Conservation (phyloP, 768 basidiomycete species). For the Termitomyces sp. region DNA sequence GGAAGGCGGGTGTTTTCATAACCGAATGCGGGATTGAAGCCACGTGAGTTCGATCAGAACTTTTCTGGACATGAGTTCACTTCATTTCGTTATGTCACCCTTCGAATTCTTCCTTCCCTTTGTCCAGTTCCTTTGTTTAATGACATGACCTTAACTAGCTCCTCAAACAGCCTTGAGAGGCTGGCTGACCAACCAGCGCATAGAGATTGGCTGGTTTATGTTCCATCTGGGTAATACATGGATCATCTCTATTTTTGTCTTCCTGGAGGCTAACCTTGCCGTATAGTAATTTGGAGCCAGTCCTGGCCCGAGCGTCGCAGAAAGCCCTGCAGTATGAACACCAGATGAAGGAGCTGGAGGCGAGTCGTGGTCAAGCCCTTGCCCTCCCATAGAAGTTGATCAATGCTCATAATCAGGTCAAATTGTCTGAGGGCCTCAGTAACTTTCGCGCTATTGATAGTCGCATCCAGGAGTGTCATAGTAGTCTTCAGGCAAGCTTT, state of each 20-base stretch:
- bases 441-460: slow-evolving; percentile 73
- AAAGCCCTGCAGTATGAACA: slow-evolving; percentile 45
- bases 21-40: neutral
- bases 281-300: slow-evolving; percentile 42
- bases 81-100: slow-evolving; percentile 15
- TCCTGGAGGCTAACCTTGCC: slow-evolving; percentile 1
- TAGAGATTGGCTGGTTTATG: slow-evolving; percentile 14
- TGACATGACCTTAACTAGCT: neutral
- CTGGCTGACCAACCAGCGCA: neutral
- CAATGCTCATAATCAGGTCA: slow-evolving; percentile 34
- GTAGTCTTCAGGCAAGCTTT: slow-evolving; percentile 48
- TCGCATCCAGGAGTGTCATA: slow-evolving; percentile 58
- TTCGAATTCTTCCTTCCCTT: slow-evolving; percentile 7
- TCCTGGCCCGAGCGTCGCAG: slow-evolving; percentile 39
- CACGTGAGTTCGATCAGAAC: slow-evolving; percentile 32
- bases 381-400: neutral
- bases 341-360: slow-evolving; percentile 60
- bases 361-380: slow-evolving; percentile 16
- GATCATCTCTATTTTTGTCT: slow-evolving; percentile 1
- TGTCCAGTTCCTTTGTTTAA: slow-evolving; percentile 3
- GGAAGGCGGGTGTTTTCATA: neutral
- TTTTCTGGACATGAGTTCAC: slow-evolving; percentile 20
- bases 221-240: slow-evolving; percentile 15
- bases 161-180: slow-evolving; percentile 4
- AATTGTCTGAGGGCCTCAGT: slow-evolving; percentile 62